Conservation (phyloP, 1,284 basidiomycete genomes). For the Moesziomyces sp. region DNA sequence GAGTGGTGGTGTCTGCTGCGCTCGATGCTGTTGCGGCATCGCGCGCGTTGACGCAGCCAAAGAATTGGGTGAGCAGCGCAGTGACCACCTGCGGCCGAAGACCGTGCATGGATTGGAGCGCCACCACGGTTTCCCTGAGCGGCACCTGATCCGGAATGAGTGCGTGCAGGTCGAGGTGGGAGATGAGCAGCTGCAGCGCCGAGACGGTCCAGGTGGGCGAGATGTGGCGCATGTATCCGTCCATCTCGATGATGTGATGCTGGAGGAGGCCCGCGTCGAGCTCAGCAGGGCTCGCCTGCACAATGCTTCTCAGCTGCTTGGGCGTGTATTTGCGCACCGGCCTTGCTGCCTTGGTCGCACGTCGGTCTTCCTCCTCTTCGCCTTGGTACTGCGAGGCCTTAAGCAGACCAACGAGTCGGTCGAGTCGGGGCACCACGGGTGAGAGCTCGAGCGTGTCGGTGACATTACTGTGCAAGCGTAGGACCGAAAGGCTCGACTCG, state of each 20-base stretch:
- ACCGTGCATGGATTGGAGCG: conserved; percentile 32
- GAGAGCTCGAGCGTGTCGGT: conserved; percentile 57
- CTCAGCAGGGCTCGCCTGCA: conserved; percentile 61
- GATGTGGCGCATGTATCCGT: conserved; percentile 57
- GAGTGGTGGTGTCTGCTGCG: background rate
- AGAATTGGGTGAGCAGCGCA: conserved; percentile 54
- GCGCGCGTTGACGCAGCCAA: conserved; percentile 22
- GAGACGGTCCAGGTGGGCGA: conserved; percentile 34
- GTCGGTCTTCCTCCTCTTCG: conserved; percentile 33
- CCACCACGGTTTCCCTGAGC: conserved; percentile 33
- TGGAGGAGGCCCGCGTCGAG: conserved; percentile 44
- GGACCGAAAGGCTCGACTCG: conserved; percentile 9
- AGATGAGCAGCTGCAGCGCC: conserved; percentile 47
- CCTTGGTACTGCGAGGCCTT: conserved; percentile 50
- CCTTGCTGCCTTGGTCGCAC: conserved; percentile 1
- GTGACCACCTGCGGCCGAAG: conserved; percentile 43
- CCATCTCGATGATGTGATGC: conserved; percentile 54
- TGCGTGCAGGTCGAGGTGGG: conserved; percentile 56
- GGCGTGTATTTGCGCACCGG: conserved; percentile 53
- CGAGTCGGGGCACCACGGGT: conserved; percentile 52
- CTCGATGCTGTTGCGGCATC: background rate
- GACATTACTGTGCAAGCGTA: conserved; percentile 53
- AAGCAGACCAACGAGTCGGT: conserved; percentile 54
- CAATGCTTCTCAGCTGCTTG: conserved; percentile 56
- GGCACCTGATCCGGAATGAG: conserved; percentile 51